Evolutionary conservation across 2,329 filamentous ascomycete genomes (phyloP).

Genomic region (Boeremia lycopersici): DNA sequence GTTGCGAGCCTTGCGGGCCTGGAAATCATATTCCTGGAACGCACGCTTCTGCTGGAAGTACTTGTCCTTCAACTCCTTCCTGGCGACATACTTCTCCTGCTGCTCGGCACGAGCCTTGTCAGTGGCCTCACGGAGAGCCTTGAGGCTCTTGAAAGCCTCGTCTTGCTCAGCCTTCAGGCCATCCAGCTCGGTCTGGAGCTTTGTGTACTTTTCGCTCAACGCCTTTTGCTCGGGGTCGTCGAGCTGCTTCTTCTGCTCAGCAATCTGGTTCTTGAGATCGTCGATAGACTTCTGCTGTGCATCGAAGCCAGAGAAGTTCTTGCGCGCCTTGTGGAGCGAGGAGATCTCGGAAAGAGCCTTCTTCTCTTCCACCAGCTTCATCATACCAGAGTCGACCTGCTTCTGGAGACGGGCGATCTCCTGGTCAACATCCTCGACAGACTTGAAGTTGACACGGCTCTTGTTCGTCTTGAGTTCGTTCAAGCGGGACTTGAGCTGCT

Average conservation of each 20-base stretch:
- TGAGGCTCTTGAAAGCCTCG: conserved; percentile 85
- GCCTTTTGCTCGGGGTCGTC: conserved; percentile 92
- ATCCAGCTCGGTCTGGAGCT: conserved; percentile 87
- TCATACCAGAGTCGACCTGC: conserved; percentile 84
- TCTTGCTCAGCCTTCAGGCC: conserved; percentile 91
- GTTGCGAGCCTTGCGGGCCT: conserved; percentile 75
- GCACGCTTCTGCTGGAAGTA: conserved; percentile 84
- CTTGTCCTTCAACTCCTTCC: conserved; percentile 87
- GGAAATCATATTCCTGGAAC: conserved; percentile 81
- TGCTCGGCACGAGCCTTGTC: conserved; percentile 83
- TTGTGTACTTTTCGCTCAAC: conserved; percentile 82
- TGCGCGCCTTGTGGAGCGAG: conserved; percentile 83
- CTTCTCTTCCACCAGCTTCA: conserved; percentile 97
- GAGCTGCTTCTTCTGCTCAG: conserved; percentile 84
- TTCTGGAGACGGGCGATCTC: conserved; percentile 82
- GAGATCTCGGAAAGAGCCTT: conserved; percentile 87
- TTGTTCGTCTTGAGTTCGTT: conserved; percentile 86
- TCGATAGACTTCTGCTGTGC: conserved; percentile 87
- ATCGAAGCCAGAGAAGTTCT: conserved; percentile 86
- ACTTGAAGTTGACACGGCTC: conserved; percentile 83
- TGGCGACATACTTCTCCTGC: conserved; percentile 80
- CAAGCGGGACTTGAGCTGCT: conserved; percentile 83
- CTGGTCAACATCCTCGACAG: conserved; percentile 81
- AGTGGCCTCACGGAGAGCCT: conserved; percentile 81
- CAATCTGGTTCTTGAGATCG: conserved; percentile 83